phyloP scores from a whole-genome alignment of 2,329 filamentous ascomycete genomes.

The Epichloe scottii region DNA sequence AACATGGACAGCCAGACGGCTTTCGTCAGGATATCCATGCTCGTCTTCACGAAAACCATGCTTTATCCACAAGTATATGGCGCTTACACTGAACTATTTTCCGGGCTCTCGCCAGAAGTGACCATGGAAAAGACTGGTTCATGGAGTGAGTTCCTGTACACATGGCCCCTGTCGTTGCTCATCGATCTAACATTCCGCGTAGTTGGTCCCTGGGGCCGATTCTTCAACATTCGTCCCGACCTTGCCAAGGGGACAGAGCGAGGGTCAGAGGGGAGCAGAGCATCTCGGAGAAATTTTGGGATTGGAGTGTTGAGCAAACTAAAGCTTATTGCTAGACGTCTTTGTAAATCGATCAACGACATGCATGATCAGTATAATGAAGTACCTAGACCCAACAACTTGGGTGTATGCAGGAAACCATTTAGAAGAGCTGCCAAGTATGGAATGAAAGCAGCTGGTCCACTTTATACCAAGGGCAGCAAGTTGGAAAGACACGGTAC shows the following conservation, averaged over 20 bases:
- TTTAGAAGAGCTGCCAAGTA: too few relatives aligned
- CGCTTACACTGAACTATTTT: slow-evolving; percentile 36
- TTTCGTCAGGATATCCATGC: too few relatives aligned
- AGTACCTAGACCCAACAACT: too few relatives aligned
- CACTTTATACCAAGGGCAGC: too few relatives aligned
- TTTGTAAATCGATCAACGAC: too few relatives aligned
- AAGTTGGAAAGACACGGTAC: too few relatives aligned
- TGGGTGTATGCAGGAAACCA: too few relatives aligned
- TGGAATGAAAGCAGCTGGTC: too few relatives aligned
- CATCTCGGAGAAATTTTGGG: slow-evolving; percentile 22
- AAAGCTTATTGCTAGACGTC: not conserved
- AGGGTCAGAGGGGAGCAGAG: slow-evolving; percentile 21
- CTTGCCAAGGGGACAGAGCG: slow-evolving; percentile 17
- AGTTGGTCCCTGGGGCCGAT: slow-evolving; percentile 26
- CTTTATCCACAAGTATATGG: slow-evolving; percentile 21
- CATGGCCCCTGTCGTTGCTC: not conserved
- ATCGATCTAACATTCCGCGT: not conserved
- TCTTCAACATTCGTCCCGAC: slow-evolving; percentile 18
- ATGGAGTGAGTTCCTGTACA: not conserved
- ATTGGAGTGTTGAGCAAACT: slow-evolving; percentile 24
- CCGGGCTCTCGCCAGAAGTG: slow-evolving; percentile 31
- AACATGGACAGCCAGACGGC: slow-evolving; percentile 8
- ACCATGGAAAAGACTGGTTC: slow-evolving; percentile 15
- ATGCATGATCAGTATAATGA: too few relatives aligned
- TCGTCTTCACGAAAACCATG: too few relatives aligned